Conservation (phyloP, 1,139 yeast genomes). For the Yamadazyma epiphylla region DNA sequence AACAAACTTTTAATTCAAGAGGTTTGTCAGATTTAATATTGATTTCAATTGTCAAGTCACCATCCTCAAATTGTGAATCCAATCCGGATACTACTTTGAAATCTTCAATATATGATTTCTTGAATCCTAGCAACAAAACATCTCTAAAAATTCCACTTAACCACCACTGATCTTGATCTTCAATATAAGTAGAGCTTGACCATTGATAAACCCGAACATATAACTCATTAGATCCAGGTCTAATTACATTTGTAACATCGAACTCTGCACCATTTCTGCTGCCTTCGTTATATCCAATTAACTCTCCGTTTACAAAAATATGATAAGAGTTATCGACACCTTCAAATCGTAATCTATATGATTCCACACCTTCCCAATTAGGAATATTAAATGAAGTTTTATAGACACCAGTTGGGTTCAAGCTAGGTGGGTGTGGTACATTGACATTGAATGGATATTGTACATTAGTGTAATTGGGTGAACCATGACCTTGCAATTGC, state of each 20-base stretch:
- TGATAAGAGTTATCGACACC: slow-evolving; percentile 30
- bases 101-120: slow-evolving; percentile 9
- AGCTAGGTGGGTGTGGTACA: slow-evolving; percentile 28
- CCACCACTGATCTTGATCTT: slow-evolving; percentile 37
- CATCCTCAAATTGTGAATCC: slow-evolving; percentile 8
- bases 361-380: slow-evolving; percentile 8
- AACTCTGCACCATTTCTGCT: slow-evolving; percentile 28
- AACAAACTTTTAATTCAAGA: background rate
- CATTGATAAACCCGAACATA: slow-evolving; percentile 28
- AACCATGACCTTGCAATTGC: slow-evolving; percentile 31
- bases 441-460: slow-evolving; percentile 26
- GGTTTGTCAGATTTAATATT: slow-evolving; percentile 1
- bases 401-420: slow-evolving; percentile 32
- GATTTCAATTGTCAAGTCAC: slow-evolving; percentile 4
- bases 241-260: slow-evolving; percentile 15
- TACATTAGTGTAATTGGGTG: slow-evolving; percentile 28
- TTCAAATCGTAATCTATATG: slow-evolving; percentile 22
- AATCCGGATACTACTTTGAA: slow-evolving; percentile 12
- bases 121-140: slow-evolving; percentile 13
- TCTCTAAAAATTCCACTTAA: slow-evolving; percentile 23
- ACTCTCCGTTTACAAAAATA: slow-evolving; percentile 21
- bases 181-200: slow-evolving; percentile 27
- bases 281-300: slow-evolving; percentile 28
- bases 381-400: slow-evolving; percentile 17
- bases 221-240: slow-evolving; percentile 12